phyloP scores from a whole-genome alignment of 148 eudicot genomes.

The Oxyria digyna region DNA sequence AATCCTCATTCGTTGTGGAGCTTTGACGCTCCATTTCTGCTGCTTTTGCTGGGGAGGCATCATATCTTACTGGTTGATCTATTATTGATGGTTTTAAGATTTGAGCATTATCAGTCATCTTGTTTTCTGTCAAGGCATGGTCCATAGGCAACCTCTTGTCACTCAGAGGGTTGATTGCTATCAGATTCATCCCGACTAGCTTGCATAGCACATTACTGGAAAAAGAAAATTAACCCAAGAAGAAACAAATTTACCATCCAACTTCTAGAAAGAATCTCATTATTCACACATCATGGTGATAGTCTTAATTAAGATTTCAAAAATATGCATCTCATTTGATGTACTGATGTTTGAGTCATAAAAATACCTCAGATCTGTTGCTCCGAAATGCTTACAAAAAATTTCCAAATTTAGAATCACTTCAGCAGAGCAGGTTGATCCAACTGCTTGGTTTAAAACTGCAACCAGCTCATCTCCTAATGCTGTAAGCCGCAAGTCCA shows the following conservation, averaged over 20 bases:
- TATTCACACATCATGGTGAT: neutral
- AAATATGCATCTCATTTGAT: neutral
- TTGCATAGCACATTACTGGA: conserved; percentile 49
- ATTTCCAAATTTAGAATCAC: conserved; percentile 42
- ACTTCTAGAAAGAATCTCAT: neutral
- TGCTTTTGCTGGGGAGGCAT: conserved; percentile 86
- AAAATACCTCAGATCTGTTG: conserved; percentile 45
- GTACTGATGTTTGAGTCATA: neutral
- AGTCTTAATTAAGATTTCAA: neutral
- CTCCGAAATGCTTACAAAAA: conserved; percentile 62
- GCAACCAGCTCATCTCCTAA: conserved; percentile 53
- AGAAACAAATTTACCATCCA: neutral
- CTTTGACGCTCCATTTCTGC: conserved; percentile 66
- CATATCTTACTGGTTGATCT: conserved; percentile 46
- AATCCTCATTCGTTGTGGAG: conserved; percentile 54
- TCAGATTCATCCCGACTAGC: conserved; percentile 34
- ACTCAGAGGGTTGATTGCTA: conserved; percentile 17
- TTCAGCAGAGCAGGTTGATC: conserved; percentile 27
- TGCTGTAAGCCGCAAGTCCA: conserved; percentile 71
- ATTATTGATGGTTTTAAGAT: conserved; percentile 12
- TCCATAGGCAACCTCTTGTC: conserved; percentile 11
- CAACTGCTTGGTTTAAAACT: conserved; percentile 57
- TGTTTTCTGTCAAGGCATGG: conserved; percentile 8
- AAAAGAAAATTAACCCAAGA: conserved; percentile 1
- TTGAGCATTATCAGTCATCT: conserved; percentile 20